Evolutionary conservation across 768 basidiomycete genomes (phyloP).

Genomic region (Phlebiopsis gigantea): DNA sequence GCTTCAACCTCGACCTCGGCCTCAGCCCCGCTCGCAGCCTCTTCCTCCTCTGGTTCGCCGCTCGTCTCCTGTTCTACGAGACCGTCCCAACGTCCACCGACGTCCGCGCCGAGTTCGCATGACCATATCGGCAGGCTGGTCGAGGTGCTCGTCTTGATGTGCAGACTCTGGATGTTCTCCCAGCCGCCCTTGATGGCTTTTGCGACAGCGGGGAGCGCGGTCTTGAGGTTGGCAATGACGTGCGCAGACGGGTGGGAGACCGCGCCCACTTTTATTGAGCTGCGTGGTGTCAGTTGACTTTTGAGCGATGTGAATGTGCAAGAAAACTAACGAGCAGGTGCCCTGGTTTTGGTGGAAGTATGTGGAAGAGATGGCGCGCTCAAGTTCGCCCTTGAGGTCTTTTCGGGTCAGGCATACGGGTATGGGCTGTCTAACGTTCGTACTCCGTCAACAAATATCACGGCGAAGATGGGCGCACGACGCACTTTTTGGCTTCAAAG

Average conservation of each 20-base stretch:
- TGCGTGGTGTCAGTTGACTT: slow-evolving; percentile 29
- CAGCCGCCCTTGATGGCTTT: slow-evolving; percentile 72
- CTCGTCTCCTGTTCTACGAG: slow-evolving; percentile 28
- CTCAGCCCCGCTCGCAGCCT: slow-evolving; percentile 24
- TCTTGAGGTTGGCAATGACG: slow-evolving; percentile 71
- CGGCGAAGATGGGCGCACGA: slow-evolving; percentile 4
- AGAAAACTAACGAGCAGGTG: slow-evolving; percentile 74
- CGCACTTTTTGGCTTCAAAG: slow-evolving; percentile 95
- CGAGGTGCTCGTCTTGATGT: slow-evolving; percentile 86
- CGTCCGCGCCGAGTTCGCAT: slow-evolving; percentile 58
- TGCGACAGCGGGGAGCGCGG: slow-evolving; percentile 71
- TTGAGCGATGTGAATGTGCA: background rate
- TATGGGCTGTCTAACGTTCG: slow-evolving; percentile 73
- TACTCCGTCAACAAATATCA: background rate
- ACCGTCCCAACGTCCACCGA: slow-evolving; percentile 58
- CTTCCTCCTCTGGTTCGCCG: slow-evolving; percentile 19
- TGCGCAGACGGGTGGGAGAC: slow-evolving; percentile 70
- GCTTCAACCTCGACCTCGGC: slow-evolving; percentile 9
- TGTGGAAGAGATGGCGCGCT: slow-evolving; percentile 88
- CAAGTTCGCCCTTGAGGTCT: slow-evolving; percentile 88
- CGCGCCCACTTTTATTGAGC: slow-evolving; percentile 79
- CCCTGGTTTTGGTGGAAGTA: slow-evolving; percentile 96
- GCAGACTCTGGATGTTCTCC: slow-evolving; percentile 85
- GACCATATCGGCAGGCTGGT: slow-evolving; percentile 89
- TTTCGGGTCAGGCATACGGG: slow-evolving; percentile 87